phyloP scores from a whole-genome alignment of 768 basidiomycete genomes.

The Leccinum rimulosum region DNA sequence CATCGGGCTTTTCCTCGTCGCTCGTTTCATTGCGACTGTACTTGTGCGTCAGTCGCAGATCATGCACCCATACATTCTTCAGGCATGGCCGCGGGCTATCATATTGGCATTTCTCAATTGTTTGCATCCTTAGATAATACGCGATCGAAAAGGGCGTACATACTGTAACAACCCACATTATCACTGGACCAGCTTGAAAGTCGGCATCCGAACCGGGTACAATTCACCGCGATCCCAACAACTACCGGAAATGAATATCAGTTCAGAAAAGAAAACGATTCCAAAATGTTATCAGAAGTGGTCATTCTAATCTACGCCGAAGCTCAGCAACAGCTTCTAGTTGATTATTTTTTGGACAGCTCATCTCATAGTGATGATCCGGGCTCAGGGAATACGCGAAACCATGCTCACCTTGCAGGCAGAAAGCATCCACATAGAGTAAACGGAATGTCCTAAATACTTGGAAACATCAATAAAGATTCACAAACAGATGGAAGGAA shows the following conservation, averaged over 20 bases:
- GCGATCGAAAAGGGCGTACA: slow-evolving; percentile 2
- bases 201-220: neutral
- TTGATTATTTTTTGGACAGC: slow-evolving; percentile 54
- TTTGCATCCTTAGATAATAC: slow-evolving; percentile 7
- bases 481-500: neutral
- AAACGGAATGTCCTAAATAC: neutral
- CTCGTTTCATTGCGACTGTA: neutral
- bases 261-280: neutral
- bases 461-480: neutral
- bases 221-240: neutral
- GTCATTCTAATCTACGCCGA: slow-evolving; percentile 55
- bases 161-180: slow-evolving; percentile 1
- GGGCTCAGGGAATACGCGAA: too few species aligned
- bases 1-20: neutral
- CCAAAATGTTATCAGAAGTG: slow-evolving; percentile 32
- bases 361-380: slow-evolving; percentile 20
- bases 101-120: neutral
- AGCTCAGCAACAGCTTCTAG: slow-evolving; percentile 90
- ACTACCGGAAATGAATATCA: neutral
- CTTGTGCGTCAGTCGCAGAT: neutral
- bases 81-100: neutral
- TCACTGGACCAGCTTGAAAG: neutral
- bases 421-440: neutral
- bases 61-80: neutral
- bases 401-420: slow-evolving; percentile 8